Percentiles rank a stretch among this genome's conserved stretches.
Evolutionary conservation across 306 rosid species (phyloP).

Genomic region (peach (Prunus persica)): DNA sequence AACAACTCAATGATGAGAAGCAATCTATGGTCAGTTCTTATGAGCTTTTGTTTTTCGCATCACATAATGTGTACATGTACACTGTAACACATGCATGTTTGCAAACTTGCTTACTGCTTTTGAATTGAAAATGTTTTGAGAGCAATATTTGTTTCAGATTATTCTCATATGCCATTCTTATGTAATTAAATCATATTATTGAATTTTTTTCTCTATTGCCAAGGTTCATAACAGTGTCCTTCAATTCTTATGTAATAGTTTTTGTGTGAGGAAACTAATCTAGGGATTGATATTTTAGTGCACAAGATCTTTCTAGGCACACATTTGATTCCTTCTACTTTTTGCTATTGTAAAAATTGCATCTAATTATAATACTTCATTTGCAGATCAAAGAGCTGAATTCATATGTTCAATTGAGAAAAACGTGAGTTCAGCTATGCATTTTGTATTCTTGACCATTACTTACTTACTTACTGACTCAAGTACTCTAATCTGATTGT

Average conservation of each 20-base stretch:
- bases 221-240: neutral
- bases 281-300: neutral
- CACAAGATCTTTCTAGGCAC: neutral
- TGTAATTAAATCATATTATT: neutral
- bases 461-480: neutral
- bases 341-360: slow-evolving; percentile 10
- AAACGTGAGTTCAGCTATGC: slow-evolving; percentile 65
- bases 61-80: neutral
- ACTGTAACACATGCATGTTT: slow-evolving; percentile 14
- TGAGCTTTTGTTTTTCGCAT: slow-evolving; percentile 14
- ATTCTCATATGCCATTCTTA: neutral
- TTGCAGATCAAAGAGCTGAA: slow-evolving; percentile 99
- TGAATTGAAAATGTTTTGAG: neutral
- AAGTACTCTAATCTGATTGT: neutral
- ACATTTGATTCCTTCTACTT: neutral
- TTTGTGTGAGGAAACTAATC: neutral
- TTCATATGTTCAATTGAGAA: slow-evolving; percentile 88
- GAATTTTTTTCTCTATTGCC: too few relatives aligned
- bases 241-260: neutral
- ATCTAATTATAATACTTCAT: neutral
- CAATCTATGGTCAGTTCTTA: slow-evolving; percentile 74
- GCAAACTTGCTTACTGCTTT: neutral
- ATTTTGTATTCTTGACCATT: slow-evolving; percentile 16
- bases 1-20: slow-evolving; percentile 96
- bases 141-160: neutral